A percentile compares a stretch with the other conserved stretches of the same genome.
These are phyloP conservation scores for Holtermanniella nyarrowii DNA, from an alignment of 768 basidiomycete genomes.

Conservation along the genomic window DNA sequence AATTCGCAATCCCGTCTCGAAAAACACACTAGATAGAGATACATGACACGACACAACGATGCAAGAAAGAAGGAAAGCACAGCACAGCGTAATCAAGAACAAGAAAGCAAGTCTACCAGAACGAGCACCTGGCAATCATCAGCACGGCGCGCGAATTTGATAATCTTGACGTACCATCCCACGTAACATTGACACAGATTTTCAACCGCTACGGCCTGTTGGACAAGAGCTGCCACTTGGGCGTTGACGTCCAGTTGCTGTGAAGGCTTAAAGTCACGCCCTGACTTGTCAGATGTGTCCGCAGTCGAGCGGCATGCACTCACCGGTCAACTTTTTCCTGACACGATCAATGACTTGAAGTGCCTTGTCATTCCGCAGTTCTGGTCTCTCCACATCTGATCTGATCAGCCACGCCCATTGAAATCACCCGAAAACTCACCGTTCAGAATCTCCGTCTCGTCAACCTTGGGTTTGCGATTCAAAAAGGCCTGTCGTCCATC, in stretches of 20 bases:
- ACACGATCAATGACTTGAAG: slow-evolving; percentile 89
- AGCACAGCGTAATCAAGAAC: neutral
- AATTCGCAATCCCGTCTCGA: too few relatives aligned
- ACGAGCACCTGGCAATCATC: slow-evolving; percentile 41
- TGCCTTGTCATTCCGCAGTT: slow-evolving; percentile 83
- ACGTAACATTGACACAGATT: slow-evolving; percentile 96
- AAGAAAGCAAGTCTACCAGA: slow-evolving; percentile 39
- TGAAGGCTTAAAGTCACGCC: slow-evolving; percentile 87
- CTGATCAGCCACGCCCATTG: slow-evolving; percentile 12
- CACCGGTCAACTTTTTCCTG: slow-evolving; percentile 85
- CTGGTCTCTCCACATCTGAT: slow-evolving; percentile 56
- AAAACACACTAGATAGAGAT: too few relatives aligned
- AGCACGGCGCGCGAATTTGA: neutral
- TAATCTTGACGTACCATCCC: slow-evolving; percentile 58
- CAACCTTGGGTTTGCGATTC: slow-evolving; percentile 65
- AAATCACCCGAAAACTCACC: slow-evolving; percentile 49
- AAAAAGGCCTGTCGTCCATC: slow-evolving; percentile 43
- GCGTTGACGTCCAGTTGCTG: slow-evolving; percentile 58
- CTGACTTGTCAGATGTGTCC: slow-evolving; percentile 45
- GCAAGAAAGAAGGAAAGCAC: too few relatives aligned
- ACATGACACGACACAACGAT: too few relatives aligned
- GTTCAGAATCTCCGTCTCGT: slow-evolving; percentile 88
- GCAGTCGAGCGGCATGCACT: slow-evolving; percentile 16
- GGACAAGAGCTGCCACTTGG: slow-evolving; percentile 88
- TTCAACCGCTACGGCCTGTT: slow-evolving; percentile 84